Percentiles rank a stretch among this genome's conserved stretches.
Evolutionary conservation across 768 basidiomycete species (phyloP).

Genomic region (Rhodotorula taiwanensis): DNA sequence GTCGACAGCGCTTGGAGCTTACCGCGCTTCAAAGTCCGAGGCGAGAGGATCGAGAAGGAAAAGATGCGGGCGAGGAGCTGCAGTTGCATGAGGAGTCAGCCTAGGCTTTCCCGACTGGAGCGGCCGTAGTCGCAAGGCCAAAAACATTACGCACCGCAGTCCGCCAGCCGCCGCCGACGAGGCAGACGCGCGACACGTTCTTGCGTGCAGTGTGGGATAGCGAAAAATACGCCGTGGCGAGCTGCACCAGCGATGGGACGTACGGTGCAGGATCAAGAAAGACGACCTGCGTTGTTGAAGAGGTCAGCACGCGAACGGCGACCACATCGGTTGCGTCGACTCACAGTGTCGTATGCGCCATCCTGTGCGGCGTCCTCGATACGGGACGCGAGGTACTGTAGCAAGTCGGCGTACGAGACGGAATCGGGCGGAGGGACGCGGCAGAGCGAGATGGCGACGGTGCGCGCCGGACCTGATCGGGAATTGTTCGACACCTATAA

Average conservation of each 20-base stretch:
- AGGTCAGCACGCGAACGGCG: too few species aligned
- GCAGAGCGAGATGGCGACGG: conserved; percentile 15
- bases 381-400: conserved; percentile 6
- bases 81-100: not conserved
- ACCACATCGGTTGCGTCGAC: too few species aligned
- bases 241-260: conserved; percentile 5
- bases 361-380: too few species aligned
- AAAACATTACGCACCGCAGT: conserved; percentile 9
- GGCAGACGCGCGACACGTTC: conserved; percentile 7
- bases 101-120: too few species aligned
- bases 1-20: conserved; percentile 13
- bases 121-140: too few species aligned
- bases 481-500: too few species aligned
- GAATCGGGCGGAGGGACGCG: not conserved
- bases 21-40: not conserved
- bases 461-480: too few species aligned
- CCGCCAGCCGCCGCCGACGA: conserved; percentile 34
- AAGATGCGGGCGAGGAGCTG: conserved; percentile 27
- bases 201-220: conserved; percentile 10
- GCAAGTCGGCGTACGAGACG: not conserved
- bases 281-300: too few species aligned
- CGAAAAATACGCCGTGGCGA: conserved; percentile 14
- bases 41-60: conserved; percentile 13
- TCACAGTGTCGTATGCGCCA: too few species aligned
- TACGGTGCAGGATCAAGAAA: conserved; percentile 18